Evolutionary conservation across 2,329 filamentous ascomycete genomes (phyloP).

Genomic region (Tetracladium maxilliforme): DNA sequence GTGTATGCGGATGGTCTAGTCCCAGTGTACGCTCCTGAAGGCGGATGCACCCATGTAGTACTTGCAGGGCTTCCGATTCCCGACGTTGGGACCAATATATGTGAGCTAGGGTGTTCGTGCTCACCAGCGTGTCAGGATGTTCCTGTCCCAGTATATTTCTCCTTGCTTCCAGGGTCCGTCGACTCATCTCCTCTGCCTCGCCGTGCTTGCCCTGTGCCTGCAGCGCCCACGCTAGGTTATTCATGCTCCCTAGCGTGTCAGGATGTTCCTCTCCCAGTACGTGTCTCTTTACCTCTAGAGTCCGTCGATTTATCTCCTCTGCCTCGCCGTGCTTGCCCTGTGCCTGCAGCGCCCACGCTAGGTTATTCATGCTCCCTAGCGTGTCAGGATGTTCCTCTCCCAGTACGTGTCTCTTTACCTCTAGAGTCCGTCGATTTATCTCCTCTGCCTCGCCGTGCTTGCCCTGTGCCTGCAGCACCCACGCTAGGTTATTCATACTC

Average conservation of each 20-base stretch:
- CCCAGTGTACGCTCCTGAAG: no score
- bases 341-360: conserved; percentile 3
- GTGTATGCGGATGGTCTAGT: no score
- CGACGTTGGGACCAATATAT: no score
- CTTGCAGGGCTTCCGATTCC: no score
- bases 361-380: conserved; percentile 7
- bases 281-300: conserved; percentile 5
- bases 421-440: conserved; percentile 4
- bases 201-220: conserved; percentile 9
- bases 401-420: conserved; percentile 4
- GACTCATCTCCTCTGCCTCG: conserved; percentile 13
- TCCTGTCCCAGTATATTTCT: no score
- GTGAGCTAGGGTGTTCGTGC: no score
- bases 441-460: conserved; percentile 5
- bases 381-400: conserved; percentile 5
- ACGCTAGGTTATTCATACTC: conserved; percentile 6
- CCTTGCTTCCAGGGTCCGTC: no score
- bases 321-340: conserved; percentile 9
- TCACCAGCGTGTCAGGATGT: no score
- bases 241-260: conserved; percentile 8
- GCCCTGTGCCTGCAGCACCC: conserved; percentile 5
- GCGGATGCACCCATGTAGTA: no score
- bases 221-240: conserved; percentile 8
- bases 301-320: conserved; percentile 8
- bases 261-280: conserved; percentile 9